phyloP scores from a whole-genome alignment of 2,329 filamentous ascomycete genomes.

The Chaetomiaceae sp. region DNA sequence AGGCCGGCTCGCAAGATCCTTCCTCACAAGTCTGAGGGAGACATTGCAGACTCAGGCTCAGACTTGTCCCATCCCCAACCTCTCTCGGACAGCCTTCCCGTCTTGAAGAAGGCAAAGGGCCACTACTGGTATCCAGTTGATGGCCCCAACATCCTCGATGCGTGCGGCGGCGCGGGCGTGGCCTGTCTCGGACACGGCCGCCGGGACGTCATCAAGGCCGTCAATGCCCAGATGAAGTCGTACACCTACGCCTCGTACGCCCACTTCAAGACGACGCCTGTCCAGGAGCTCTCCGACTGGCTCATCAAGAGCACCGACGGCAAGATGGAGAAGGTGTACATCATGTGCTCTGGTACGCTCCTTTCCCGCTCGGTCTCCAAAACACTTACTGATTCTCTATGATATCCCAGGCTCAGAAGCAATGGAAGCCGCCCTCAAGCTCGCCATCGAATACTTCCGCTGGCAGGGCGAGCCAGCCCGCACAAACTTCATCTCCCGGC shows the following conservation, averaged over 20 bases:
- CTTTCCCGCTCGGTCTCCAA: background rate
- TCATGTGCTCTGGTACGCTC: constrained; percentile 33
- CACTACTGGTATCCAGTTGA: constrained; percentile 26
- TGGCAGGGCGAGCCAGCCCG: constrained; percentile 51
- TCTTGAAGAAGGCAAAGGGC: constrained; percentile 22
- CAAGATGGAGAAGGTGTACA: constrained; percentile 36
- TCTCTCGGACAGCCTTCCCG: background rate
- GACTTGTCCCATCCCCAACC: background rate
- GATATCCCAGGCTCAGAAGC: constrained; percentile 57
- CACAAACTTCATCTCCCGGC: constrained; percentile 58
- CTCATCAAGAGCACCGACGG: constrained; percentile 37
- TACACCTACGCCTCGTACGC: constrained; percentile 32
- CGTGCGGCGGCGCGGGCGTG: constrained; percentile 69
- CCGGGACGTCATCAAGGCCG: constrained; percentile 54
- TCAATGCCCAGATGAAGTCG: constrained; percentile 46
- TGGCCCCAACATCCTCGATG: constrained; percentile 63
- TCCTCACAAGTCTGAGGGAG: constrained; percentile 6
- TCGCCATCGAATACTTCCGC: constrained; percentile 62
- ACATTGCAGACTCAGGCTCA: constrained; percentile 13
- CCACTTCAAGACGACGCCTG: constrained; percentile 51
- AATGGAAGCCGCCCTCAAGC: constrained; percentile 63
- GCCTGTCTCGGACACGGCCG: constrained; percentile 66
- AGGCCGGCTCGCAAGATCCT: background rate
- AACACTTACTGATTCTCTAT: background rate
- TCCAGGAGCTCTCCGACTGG: constrained; percentile 43